Evolutionary conservation across 257 asterid genomes (phyloP).

Genomic region (Primulina tabacum): DNA sequence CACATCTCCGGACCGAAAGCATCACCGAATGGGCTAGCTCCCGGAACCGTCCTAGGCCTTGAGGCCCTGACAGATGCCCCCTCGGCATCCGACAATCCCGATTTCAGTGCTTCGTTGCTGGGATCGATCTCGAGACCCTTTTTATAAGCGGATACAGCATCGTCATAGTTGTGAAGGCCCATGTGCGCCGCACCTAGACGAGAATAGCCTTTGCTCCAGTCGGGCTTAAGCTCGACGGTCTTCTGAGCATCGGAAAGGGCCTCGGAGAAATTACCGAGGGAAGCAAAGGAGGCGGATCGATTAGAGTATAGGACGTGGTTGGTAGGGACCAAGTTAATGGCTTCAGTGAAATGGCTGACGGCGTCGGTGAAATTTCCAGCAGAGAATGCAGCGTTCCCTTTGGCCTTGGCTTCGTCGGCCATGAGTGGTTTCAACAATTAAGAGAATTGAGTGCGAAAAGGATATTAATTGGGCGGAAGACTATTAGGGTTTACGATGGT

Average conservation of each 20-base stretch:
- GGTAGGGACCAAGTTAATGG: constrained; percentile 57
- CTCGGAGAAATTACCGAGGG: constrained; percentile 52
- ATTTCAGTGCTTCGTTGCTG: constrained; percentile 71
- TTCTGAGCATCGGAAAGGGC: constrained; percentile 61
- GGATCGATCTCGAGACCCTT: constrained; percentile 86
- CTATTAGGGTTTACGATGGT: background rate
- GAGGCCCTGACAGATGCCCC: constrained; percentile 43
- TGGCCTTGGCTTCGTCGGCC: constrained; percentile 96
- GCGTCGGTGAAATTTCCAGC: constrained; percentile 33
- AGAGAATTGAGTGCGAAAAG: too few species aligned
- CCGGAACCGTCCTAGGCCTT: constrained; percentile 28
- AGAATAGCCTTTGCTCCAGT: constrained; percentile 77
- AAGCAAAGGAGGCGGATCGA: constrained; percentile 91
- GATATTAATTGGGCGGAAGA: too few species aligned
- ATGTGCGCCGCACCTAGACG: constrained; percentile 85
- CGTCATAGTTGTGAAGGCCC: constrained; percentile 58
- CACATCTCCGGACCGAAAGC: constrained; percentile 95
- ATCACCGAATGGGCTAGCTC: constrained; percentile 66
- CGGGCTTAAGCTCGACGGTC: constrained; percentile 82
- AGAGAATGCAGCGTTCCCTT: constrained; percentile 90
- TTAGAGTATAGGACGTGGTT: constrained; percentile 90
- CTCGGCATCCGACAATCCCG: constrained; percentile 81
- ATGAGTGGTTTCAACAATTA: constrained; percentile 22
- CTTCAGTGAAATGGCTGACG: constrained; percentile 60
- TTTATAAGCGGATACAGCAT: constrained; percentile 64